Evolutionary conservation across 768 basidiomycete species (phyloP).

Genomic region (Amanita rimosa): DNA sequence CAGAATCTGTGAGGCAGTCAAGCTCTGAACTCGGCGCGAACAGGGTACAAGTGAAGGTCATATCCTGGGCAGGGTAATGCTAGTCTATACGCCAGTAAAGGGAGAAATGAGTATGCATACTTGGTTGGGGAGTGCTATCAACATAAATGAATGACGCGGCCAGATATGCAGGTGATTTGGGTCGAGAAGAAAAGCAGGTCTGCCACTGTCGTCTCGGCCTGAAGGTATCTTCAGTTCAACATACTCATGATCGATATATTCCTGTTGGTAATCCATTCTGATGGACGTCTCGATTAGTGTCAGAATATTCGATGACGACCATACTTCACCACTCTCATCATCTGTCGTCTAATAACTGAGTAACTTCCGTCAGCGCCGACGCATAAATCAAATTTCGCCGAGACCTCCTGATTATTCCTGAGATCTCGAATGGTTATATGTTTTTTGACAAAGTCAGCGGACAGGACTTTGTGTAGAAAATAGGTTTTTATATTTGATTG

Average conservation of each 20-base stretch:
- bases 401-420: slow-evolving; percentile 27
- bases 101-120: slow-evolving; percentile 33
- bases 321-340: slow-evolving; percentile 94
- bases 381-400: slow-evolving; percentile 62
- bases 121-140: slow-evolving; percentile 96
- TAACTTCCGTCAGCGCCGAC: slow-evolving; percentile 93
- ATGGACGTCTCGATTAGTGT: slow-evolving; percentile 15
- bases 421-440: slow-evolving; percentile 41
- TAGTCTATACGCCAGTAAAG: slow-evolving; percentile 13
- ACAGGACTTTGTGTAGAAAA: slow-evolving; percentile 74
- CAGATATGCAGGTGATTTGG: slow-evolving; percentile 97
- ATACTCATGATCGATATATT: slow-evolving; percentile 94
- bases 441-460: slow-evolving; percentile 65
- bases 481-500: slow-evolving; percentile 52
- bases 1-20: slow-evolving; percentile 50
- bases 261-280: slow-evolving; percentile 93
- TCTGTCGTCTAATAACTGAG: slow-evolving; percentile 80
- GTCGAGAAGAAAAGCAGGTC: slow-evolving; percentile 72
- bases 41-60: slow-evolving; percentile 93
- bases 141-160: slow-evolving; percentile 99
- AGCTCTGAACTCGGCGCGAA: slow-evolving; percentile 79
- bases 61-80: slow-evolving; percentile 57
- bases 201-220: slow-evolving; percentile 47
- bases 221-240: slow-evolving; percentile 94
- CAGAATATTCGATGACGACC: slow-evolving; percentile 20